Evolutionary conservation across 2,329 filamentous ascomycete genomes (phyloP), one percentile per base, ranked within the genome.

Genomic region (Penicillium sp.): DNA sequence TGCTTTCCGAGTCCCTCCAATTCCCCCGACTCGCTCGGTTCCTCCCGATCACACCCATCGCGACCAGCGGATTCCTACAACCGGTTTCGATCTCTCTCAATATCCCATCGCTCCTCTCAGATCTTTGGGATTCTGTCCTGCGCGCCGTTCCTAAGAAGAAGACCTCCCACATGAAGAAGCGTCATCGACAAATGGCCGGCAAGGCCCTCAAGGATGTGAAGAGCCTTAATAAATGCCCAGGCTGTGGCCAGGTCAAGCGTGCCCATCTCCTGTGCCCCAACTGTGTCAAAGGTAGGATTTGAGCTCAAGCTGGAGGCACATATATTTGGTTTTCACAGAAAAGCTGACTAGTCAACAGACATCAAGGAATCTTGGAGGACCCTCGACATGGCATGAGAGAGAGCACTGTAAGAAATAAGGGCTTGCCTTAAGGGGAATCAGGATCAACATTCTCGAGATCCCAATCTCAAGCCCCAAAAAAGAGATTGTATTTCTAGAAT

Each of bases 141-240:
- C 88, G 88, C 65, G 94, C 94, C 1, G 94, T 97, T 17, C 94
- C 94, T 6, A 99, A 99, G 84, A 97, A 96, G 81, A 99, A 97
- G 85, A 95, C 92, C 35, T 97, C 93, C 42, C 91, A 99, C 76
- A 91, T 91, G 81, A 96, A 94, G 81, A 96, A 92, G 83, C 85
- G 94, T 67, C 88, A 92, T 72, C 86, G 95, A 69, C 92, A 96
- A 73, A 89, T 97, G 88, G 93, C 93, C 25, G 94, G 94, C 71
- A 99, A 99, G 80, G 93, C 88, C 45, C 77, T 99, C 67, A 90
- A 96, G 79, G 94, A 99, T 73, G 87, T 96, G 57, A 94, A 89
- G 62, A 85, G 86, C 54, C 78, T 99, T 67, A 96, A 92, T 79
- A 90, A 86, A 71, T 99, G 94, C 73, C 90, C 93, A 0, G 90